Conservation (phyloP, 495 filamentous ascomycete species). For the Daldinia decipiens region DNA sequence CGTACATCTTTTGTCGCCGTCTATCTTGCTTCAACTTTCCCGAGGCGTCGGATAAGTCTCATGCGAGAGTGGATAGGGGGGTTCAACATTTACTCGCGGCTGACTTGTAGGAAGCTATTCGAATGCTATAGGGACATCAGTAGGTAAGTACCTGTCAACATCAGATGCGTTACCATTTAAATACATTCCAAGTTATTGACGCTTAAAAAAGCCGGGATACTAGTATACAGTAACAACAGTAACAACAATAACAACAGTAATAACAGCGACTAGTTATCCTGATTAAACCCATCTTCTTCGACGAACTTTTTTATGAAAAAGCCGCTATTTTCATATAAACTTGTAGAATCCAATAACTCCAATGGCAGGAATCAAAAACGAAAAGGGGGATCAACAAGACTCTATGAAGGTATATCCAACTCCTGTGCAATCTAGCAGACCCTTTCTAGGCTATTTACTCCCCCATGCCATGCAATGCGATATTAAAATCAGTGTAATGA, state of each 20-base stretch:
- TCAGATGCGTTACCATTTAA: no score
- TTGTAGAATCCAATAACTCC: slow-evolving; percentile 2
- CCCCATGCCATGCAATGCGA: slow-evolving; percentile 24
- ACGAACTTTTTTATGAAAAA: slow-evolving; percentile 11
- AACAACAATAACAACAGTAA: no score
- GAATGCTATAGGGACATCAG: no score
- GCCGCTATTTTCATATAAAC: neutral
- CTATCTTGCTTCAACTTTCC: slow-evolving; percentile 10
- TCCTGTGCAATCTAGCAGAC: neutral
- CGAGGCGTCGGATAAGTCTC: slow-evolving; percentile 24
- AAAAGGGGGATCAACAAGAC: neutral
- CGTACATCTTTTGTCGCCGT: slow-evolving; percentile 17
- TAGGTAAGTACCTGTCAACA: no score
- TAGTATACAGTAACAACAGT: neutral
- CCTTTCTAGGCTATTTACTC: neutral
- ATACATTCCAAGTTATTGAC: no score
- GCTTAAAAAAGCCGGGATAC: neutral
- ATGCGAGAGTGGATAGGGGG: slow-evolving; percentile 3
- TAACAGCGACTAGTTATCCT: no score
- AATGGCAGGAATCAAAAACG: slow-evolving; percentile 3
- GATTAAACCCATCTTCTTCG: neutral
- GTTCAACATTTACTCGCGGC: no score
- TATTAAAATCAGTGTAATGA: neutral
- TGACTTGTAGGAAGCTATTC: no score
- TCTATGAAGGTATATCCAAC: slow-evolving; percentile 31